Base-by-base conservation (phyloP, 2,329 filamentous ascomycete species). In the Pseudogymnoascus sp. region DNA sequence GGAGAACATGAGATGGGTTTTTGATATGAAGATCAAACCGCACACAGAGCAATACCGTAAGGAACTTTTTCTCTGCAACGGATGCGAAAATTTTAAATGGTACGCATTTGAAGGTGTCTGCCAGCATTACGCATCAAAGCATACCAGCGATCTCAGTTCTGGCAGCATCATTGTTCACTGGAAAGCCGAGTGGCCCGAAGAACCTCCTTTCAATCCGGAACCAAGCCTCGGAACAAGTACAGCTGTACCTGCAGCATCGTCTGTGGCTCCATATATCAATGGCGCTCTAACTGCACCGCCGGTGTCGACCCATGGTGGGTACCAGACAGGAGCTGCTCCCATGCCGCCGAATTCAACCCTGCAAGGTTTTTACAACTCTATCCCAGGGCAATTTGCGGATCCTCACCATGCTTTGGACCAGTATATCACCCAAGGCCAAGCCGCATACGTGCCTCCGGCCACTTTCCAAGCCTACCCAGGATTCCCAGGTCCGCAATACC, bases 1-100 rank as follows among this genome's bases (percentile, higher is more conserved):
- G 67, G 89, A 93, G 70, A 91, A 92, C 69, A 92, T 94, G 89
- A 92, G 89, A 73, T 93, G 87, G 85, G 78, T 92, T 31, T 92
- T 89, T 71, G 89, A 92, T 69, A 83, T 83, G 67, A 92, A 90
- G 72, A 80, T 94, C 70, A 89, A 86, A 69, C 84, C 84, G 25
- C 75, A 84, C 61, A 90, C 87, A 2, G 87, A 90, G 65, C 75
- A 78, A 52, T 80, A 81, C 67, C 80, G 85, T 67, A 88, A 86
- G 69, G 88, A 92, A 61, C 75, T 92, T 8, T 94, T 94, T 72
- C 80, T 89, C 62, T 94, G 90, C 75, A 86, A 84, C 67, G 82
- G 79, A 31, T 92, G 88, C 71, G 82, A 86, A 58, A 84, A 81
- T 67, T 75, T 77, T 55, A 91, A 89, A 71, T 82, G 82, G 62